A percentile compares a stretch with the other conserved stretches of the same genome.
phyloP scores from a whole-genome alignment of 108 stramenopile genomes.

The Cyclotella atomus region DNA sequence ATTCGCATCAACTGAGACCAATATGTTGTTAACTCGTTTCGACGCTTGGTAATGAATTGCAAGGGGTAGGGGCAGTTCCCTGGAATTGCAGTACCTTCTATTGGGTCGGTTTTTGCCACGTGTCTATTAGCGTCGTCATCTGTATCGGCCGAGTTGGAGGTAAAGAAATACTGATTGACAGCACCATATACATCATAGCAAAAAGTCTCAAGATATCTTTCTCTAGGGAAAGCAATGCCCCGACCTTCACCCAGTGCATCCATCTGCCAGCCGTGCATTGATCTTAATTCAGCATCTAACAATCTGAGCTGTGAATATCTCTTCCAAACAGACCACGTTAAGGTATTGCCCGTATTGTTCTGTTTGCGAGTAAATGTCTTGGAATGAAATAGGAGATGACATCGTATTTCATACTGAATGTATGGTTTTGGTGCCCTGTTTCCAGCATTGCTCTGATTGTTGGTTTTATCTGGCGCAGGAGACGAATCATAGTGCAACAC shows the following conservation, averaged over 20 bases:
- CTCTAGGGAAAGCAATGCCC: slow-evolving; percentile 35
- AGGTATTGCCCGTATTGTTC: not conserved
- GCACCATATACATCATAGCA: slow-evolving; percentile 21
- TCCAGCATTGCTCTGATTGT: not conserved
- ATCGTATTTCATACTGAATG: slow-evolving; percentile 44
- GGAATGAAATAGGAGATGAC: slow-evolving; percentile 23
- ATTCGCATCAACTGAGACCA: slow-evolving; percentile 37
- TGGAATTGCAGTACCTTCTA: not conserved
- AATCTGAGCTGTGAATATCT: slow-evolving; percentile 39
- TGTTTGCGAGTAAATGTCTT: not conserved
- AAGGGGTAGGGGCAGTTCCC: slow-evolving; percentile 20
- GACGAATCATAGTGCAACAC: not conserved
- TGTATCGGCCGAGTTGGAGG: not conserved
- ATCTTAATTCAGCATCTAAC: slow-evolving; percentile 31
- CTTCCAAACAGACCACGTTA: slow-evolving; percentile 43
- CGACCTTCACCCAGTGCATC: slow-evolving; percentile 33
- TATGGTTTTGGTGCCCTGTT: slow-evolving; percentile 14
- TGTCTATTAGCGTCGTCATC: not conserved
- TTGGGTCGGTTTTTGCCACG: not conserved
- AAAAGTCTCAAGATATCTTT: slow-evolving; percentile 25
- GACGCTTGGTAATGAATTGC: slow-evolving; percentile 40
- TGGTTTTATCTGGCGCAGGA: no score
- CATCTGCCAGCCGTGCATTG: slow-evolving; percentile 46
- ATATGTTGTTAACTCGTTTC: slow-evolving; percentile 32
- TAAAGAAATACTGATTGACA: not conserved